phyloP scores from a whole-genome alignment of 2,329 filamentous ascomycete species.

The Hypomyces perniciosus region DNA sequence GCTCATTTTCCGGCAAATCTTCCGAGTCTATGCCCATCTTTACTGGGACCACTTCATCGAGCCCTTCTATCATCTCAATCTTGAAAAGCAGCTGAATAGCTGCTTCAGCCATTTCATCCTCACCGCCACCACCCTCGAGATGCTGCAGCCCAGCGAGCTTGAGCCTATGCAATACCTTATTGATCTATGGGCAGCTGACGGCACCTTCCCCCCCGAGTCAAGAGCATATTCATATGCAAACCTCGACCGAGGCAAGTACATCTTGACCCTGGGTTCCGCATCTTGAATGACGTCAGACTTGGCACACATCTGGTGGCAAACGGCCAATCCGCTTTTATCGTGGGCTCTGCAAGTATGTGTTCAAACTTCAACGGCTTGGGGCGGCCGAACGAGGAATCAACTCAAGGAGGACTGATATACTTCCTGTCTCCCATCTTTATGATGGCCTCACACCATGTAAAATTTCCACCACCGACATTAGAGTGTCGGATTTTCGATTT shows the following conservation, averaged over 20 bases:
- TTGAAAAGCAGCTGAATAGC: constrained; percentile 71
- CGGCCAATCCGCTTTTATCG: too few species aligned
- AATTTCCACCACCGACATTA: too few species aligned
- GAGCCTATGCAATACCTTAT: constrained; percentile 90
- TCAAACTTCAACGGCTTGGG: too few species aligned
- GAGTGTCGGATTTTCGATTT: too few species aligned
- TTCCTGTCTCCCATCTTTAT: too few species aligned
- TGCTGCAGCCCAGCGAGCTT: constrained; percentile 76
- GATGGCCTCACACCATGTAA: too few species aligned
- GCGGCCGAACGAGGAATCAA: too few species aligned
- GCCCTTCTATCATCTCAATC: constrained; percentile 70
- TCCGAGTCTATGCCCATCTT: constrained; percentile 89
- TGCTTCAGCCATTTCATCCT: constrained; percentile 77
- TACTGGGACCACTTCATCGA: constrained; percentile 89
- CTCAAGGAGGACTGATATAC: too few species aligned
- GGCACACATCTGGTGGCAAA: too few species aligned
- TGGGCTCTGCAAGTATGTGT: too few species aligned
- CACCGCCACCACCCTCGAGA: constrained; percentile 67
- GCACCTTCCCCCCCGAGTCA: constrained; percentile 67
- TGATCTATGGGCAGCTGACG: constrained; percentile 79
- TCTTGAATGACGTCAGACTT: neutral
- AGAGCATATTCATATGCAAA: constrained; percentile 56
- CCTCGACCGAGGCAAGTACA: constrained; percentile 24
- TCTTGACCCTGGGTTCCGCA: constrained; percentile 8
- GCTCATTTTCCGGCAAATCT: constrained; percentile 90